These are phyloP conservation scores for Pichia norvegensis DNA, from an alignment of 1,139 yeast genomes.

Conservation along the genomic window DNA sequence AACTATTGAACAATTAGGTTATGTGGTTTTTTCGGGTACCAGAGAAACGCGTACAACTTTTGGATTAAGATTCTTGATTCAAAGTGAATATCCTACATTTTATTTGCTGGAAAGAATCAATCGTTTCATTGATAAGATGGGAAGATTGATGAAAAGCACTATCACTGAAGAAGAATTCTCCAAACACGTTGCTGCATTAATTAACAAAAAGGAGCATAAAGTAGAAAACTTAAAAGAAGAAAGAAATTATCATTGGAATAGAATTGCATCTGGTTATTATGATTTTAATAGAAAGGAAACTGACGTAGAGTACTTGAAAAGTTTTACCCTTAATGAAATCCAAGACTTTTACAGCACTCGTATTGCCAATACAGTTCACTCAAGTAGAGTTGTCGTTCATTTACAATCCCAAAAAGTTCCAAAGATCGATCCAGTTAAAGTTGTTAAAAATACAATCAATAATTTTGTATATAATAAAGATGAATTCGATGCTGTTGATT, in stretches of 20 bases:
- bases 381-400: slow-evolving; percentile 54
- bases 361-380: slow-evolving; percentile 33
- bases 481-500: slow-evolving; percentile 23
- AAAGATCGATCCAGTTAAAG: slow-evolving; percentile 14
- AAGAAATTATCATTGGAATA: slow-evolving; percentile 53
- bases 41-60: slow-evolving; percentile 63
- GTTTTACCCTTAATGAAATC: slow-evolving; percentile 51
- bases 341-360: slow-evolving; percentile 43
- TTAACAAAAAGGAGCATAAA: slow-evolving; percentile 59
- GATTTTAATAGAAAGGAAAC: slow-evolving; percentile 55
- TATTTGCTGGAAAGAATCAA: slow-evolving; percentile 75
- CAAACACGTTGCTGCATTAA: slow-evolving; percentile 62
- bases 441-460: slow-evolving; percentile 22
- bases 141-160: slow-evolving; percentile 10
- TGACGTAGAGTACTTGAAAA: slow-evolving; percentile 50
- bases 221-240: slow-evolving; percentile 76
- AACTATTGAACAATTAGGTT: slow-evolving; percentile 88
- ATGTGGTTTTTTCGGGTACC: slow-evolving; percentile 77
- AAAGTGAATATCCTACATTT: slow-evolving; percentile 71
- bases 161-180: slow-evolving; percentile 52
- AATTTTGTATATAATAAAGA: slow-evolving; percentile 24
- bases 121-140: slow-evolving; percentile 40
- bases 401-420: slow-evolving; percentile 52
- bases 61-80: slow-evolving; percentile 75
- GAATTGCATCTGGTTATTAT: slow-evolving; percentile 67